phyloP scores from a whole-genome alignment of 345 rosid genomes.

The Moringa oleifera region DNA sequence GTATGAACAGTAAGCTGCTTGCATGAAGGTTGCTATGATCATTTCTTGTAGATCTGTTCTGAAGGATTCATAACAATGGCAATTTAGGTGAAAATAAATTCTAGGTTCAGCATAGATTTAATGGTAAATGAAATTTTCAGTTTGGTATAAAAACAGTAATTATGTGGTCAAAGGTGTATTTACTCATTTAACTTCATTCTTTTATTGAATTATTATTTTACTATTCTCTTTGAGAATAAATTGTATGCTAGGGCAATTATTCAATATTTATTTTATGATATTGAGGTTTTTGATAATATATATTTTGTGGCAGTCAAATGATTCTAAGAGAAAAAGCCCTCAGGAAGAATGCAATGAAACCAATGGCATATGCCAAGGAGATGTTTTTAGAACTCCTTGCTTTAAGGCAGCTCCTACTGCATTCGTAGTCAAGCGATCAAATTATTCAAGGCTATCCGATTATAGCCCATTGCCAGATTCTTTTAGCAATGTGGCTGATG shows the following conservation, averaged over 20 bases:
- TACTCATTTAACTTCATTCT: neutral
- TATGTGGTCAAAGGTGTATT: too few relatives aligned
- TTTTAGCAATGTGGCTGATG: slow-evolving; percentile 78
- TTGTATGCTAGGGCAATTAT: neutral
- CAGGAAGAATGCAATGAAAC: slow-evolving; percentile 38
- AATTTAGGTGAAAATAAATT: too few relatives aligned
- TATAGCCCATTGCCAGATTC: slow-evolving; percentile 81
- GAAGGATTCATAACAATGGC: neutral
- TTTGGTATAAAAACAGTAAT: neutral
- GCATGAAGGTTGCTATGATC: too few relatives aligned
- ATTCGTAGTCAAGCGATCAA: slow-evolving; percentile 75
- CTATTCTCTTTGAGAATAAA: too few relatives aligned
- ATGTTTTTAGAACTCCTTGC: slow-evolving; percentile 54
- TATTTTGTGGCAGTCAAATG: slow-evolving; percentile 18
- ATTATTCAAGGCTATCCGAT: slow-evolving; percentile 49
- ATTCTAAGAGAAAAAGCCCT: slow-evolving; percentile 33
- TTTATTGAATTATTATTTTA: neutral
- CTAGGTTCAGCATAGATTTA: neutral
- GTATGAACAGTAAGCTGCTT: too few relatives aligned
- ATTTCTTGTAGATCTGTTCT: neutral
- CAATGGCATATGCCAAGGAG: slow-evolving; percentile 31
- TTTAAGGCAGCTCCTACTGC: slow-evolving; percentile 54
- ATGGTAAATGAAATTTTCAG: neutral
- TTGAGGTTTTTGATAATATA: neutral
- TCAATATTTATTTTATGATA: neutral